phyloP scores from a whole-genome alignment of 495 filamentous ascomycete genomes.

The Penicillium psychrofluorescens region DNA sequence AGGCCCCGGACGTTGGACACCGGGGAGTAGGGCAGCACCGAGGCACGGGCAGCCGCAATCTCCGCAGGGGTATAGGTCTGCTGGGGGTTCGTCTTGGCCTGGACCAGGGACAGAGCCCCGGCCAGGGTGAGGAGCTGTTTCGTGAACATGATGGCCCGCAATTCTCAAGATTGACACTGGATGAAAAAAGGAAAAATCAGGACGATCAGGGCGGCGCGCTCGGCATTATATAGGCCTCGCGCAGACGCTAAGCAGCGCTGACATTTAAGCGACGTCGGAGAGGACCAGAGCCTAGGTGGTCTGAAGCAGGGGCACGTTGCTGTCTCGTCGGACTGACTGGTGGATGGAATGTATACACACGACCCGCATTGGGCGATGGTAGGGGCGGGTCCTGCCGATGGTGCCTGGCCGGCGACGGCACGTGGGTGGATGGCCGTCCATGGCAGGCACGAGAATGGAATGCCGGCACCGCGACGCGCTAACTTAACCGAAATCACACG shows the following conservation, averaged over 20 bases:
- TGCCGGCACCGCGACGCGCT: too few relatives aligned
- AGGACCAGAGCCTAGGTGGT: not conserved
- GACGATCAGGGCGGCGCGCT: not conserved
- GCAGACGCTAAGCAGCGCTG: too few relatives aligned
- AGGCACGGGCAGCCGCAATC: conserved; percentile 24
- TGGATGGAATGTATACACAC: not conserved
- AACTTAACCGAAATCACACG: too few relatives aligned
- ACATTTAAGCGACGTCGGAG: not conserved
- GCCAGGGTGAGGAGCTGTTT: conserved; percentile 17
- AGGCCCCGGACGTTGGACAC: conserved; percentile 54
- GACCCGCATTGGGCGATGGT: too few relatives aligned
- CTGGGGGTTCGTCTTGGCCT: conserved; percentile 22
- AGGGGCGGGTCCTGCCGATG: too few relatives aligned
- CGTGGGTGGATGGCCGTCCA: too few relatives aligned
- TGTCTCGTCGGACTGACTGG: not conserved
- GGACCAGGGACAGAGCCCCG: conserved; percentile 15
- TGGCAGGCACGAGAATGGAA: too few relatives aligned
- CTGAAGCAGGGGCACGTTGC: not conserved
- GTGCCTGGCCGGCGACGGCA: too few relatives aligned
- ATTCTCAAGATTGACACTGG: not conserved
- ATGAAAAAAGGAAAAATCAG: not conserved
- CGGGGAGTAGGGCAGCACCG: conserved; percentile 38
- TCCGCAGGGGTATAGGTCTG: conserved; percentile 23
- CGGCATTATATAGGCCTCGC: too few relatives aligned
- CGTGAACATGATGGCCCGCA: conserved; percentile 10